Evolutionary conservation across 805 yeast genomes (phyloP).

Genomic region (Ogataea siamensis): DNA sequence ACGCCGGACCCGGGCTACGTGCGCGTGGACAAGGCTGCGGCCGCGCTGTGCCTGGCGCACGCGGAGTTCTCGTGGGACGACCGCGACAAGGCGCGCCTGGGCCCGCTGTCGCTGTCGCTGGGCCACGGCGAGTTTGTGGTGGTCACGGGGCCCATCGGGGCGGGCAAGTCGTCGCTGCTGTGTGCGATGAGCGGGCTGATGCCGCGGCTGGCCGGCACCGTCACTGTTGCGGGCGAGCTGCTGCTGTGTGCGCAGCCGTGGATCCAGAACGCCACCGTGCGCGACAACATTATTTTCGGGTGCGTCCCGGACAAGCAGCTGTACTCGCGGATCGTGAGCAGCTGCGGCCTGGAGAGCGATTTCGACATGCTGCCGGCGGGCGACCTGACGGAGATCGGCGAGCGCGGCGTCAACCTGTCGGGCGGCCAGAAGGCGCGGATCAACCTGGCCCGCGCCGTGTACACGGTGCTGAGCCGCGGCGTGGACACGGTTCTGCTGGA

Average conservation of each 20-base stretch:
- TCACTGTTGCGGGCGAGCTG: slow-evolving; percentile 52
- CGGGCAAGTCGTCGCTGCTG: slow-evolving; percentile 72
- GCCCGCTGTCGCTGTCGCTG: slow-evolving; percentile 4
- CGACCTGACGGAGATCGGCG: slow-evolving; percentile 79
- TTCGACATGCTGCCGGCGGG: slow-evolving; percentile 69
- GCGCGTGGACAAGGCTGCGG: slow-evolving; percentile 21
- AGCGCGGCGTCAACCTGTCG: slow-evolving; percentile 77
- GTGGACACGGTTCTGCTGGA: slow-evolving; percentile 59
- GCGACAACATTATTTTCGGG: slow-evolving; percentile 74
- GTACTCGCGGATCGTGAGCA: slow-evolving; percentile 53
- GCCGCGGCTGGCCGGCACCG: slow-evolving; percentile 51
- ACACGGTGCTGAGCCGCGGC: slow-evolving; percentile 38
- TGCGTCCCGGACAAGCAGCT: slow-evolving; percentile 40
- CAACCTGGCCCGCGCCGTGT: slow-evolving; percentile 67
- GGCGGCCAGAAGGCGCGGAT: slow-evolving; percentile 89
- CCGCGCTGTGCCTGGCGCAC: slow-evolving; percentile 47
- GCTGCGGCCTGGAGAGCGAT: slow-evolving; percentile 69
- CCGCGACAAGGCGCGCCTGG: slow-evolving; percentile 4
- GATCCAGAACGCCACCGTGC: slow-evolving; percentile 79
- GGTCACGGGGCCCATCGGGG: slow-evolving; percentile 66
- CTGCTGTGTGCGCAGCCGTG: slow-evolving; percentile 58
- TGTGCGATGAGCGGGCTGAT: slow-evolving; percentile 69
- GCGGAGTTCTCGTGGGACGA: slow-evolving; percentile 70
- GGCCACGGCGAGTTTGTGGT: slow-evolving; percentile 55
- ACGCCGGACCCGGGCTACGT: slow-evolving; percentile 29